Conservation (phyloP, 2,329 filamentous ascomycete genomes). For the Botrytis fabae region DNA sequence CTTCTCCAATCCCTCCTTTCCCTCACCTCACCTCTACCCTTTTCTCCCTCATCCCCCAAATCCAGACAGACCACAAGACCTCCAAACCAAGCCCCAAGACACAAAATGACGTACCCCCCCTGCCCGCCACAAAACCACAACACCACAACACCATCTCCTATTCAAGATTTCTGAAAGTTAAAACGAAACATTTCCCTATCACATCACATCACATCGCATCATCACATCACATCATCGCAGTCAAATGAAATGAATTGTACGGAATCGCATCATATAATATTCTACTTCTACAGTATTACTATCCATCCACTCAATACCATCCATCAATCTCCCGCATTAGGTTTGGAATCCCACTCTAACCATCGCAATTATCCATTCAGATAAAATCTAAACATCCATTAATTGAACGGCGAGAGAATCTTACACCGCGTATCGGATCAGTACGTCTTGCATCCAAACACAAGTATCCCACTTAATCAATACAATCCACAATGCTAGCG, state of each 20-base stretch:
- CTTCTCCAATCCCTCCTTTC: too few species aligned
- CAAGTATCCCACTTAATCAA: background rate
- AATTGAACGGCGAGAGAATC: background rate
- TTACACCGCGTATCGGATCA: background rate
- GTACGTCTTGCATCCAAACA: background rate
- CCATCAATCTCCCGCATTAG: too few species aligned
- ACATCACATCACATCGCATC: too few species aligned
- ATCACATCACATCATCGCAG: too few species aligned
- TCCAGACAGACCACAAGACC: background rate
- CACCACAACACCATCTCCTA: too few species aligned
- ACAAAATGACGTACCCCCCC: background rate
- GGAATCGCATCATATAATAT: background rate
- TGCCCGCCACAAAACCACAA: background rate
- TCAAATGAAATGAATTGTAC: too few species aligned
- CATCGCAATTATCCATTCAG: background rate
- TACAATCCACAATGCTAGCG: background rate
- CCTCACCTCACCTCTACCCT: background rate
- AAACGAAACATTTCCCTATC: too few species aligned
- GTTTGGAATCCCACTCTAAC: background rate
- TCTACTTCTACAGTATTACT: background rate
- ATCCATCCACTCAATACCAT: background rate
- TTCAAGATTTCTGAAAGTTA: too few species aligned
- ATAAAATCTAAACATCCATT: background rate
- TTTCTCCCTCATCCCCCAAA: too few species aligned
- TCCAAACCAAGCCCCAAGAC: background rate